Evolutionary conservation across 352 stramenopile genomes (phyloP).

Genomic region (Globisporangium splendens): DNA sequence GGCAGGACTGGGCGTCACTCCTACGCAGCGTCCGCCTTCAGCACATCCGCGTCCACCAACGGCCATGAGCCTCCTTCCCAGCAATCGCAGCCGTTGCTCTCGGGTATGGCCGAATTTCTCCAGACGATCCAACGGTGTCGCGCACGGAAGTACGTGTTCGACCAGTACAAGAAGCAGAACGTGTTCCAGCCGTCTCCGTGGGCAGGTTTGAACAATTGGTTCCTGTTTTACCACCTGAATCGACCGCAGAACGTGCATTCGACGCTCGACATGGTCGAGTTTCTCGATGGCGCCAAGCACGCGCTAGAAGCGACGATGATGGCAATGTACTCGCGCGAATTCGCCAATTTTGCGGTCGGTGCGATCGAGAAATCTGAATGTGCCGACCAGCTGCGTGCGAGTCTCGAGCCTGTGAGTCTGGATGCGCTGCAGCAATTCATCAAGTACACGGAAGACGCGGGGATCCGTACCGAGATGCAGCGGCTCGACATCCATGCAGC

Average conservation of each 20-base stretch:
- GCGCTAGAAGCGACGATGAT: constrained; percentile 7
- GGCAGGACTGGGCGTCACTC: too few species aligned
- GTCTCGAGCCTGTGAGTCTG: constrained; percentile 5
- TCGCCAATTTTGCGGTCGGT: constrained; percentile 1
- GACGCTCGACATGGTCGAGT: constrained; percentile 6
- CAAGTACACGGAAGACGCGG: neutral
- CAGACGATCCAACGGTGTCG: constrained; percentile 7
- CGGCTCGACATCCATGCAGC: neutral
- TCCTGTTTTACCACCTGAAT: constrained; percentile 9
- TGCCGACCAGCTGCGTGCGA: neutral
- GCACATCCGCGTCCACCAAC: too few species aligned
- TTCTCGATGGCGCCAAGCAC: constrained; percentile 20
- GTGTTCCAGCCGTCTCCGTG: constrained; percentile 5
- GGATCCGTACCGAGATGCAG: constrained; percentile 4
- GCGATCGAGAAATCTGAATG: neutral
- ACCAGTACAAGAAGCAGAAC: neutral
- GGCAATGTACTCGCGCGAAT: constrained; percentile 11
- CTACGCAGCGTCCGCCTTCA: too few species aligned
- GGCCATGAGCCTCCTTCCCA: too few species aligned
- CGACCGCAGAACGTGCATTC: constrained; percentile 1
- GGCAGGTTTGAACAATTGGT: constrained; percentile 3
- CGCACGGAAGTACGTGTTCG: constrained; percentile 1
- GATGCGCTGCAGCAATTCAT: constrained; percentile 5
- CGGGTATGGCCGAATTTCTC: neutral
- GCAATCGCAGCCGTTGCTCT: neutral